Evolutionary conservation across 2,329 filamentous ascomycete species (phyloP), one percentile per base, ranked within the genome.

Genomic region (Cercospora janseana): DNA sequence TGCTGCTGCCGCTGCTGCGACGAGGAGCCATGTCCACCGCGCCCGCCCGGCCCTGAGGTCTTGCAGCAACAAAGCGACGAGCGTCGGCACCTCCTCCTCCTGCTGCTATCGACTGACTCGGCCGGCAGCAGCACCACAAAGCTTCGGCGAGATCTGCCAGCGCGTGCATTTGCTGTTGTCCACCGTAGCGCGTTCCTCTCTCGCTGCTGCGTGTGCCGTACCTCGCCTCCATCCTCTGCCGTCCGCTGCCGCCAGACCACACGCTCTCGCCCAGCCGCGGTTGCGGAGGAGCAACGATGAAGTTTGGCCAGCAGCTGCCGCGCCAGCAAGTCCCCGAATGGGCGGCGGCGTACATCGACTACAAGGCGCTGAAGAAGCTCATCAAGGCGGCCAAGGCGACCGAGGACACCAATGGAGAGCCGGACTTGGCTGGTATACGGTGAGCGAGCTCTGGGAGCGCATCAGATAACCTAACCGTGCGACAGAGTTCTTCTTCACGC

Each of bases 401-500:
- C 26, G 40, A 58, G 44, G 49, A 57, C 26, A 77, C 81, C 65
- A 87, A 86, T 63, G 80, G 85, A 61, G 81, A 86, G 63, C 85
- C 88, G 54, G 93, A 98, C 79, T 78, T 95, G 72, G 90, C 92
- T 76, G 90, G 92, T 95, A 47, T 37, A 80, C 77, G 85, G 70
- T 65, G 44, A 56, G 54, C 52, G 38, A 41, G 51, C 52, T 49
- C 41, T 35, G 23, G 49, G 46, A 49, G 41, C 51, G 46, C 50
- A 26, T 35, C 54, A 47, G 49, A 56, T 55, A 55, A 54, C 55
- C 60, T 65, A 58, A 62, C 60, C 38, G 51, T 53, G 44, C 43
- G 52, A 63, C 75, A 96, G 93, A 91, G 70, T 95, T 98, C 79
- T 95, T 96, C 76, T 95, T 92, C 70, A 88, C 86, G 58, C 83